Conservation (phyloP, 139 green algal species). For the Nannochloris sp. region DNA sequence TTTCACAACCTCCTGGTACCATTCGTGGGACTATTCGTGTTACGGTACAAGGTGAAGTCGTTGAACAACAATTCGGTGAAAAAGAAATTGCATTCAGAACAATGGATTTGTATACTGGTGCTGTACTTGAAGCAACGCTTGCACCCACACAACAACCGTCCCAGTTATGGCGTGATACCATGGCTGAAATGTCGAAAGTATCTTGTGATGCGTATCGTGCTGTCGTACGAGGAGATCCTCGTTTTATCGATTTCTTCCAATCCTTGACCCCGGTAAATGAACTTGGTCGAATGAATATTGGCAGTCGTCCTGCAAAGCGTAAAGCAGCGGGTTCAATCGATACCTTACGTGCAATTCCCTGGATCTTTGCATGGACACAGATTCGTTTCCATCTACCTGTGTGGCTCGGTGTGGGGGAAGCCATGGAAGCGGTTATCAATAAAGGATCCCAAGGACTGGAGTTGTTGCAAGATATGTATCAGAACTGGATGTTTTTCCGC, state of each 20-base stretch:
- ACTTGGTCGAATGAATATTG: slow-evolving; percentile 96
- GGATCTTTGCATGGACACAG: slow-evolving; percentile 99
- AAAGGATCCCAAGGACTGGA: slow-evolving; percentile 35
- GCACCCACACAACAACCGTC: slow-evolving; percentile 36
- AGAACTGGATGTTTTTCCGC: slow-evolving; percentile 95
- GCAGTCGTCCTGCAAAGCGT: slow-evolving; percentile 66
- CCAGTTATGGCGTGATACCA: slow-evolving; percentile 58
- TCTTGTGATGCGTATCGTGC: slow-evolving; percentile 62
- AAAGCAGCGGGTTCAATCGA: slow-evolving; percentile 80
- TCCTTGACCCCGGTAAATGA: slow-evolving; percentile 85
- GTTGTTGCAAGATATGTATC: slow-evolving; percentile 84
- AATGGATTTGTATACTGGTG: slow-evolving; percentile 81
- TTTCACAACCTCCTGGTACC: slow-evolving; percentile 83
- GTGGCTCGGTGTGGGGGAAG: slow-evolving; percentile 93
- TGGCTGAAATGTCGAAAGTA: slow-evolving; percentile 61
- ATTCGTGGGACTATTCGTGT: slow-evolving; percentile 84
- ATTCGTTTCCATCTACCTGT: slow-evolving; percentile 92
- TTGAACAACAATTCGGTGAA: slow-evolving; percentile 78
- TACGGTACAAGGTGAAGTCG: slow-evolving; percentile 83
- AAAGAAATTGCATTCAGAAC: slow-evolving; percentile 58
- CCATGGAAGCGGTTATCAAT: slow-evolving; percentile 55
- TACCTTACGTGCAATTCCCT: slow-evolving; percentile 93
- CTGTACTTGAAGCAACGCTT: slow-evolving; percentile 74
- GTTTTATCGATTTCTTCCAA: slow-evolving; percentile 90
- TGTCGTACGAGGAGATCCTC: slow-evolving; percentile 41